phyloP scores from a whole-genome alignment of 1,284 basidiomycete genomes.

The Grifola frondosa region DNA sequence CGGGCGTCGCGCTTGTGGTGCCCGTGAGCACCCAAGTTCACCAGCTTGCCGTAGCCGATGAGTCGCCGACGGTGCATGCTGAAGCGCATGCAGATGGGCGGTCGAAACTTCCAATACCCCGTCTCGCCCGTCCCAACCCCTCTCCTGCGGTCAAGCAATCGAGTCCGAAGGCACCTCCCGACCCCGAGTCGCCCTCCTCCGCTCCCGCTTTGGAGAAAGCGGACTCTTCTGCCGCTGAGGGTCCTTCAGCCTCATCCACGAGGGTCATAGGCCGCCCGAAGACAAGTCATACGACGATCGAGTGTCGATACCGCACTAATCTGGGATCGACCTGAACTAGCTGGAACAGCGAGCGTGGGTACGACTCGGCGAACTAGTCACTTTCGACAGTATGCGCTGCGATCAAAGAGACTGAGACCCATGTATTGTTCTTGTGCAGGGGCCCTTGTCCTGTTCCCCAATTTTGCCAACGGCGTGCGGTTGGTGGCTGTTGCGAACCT shows the following conservation, averaged over 20 bases:
- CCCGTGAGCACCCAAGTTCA: slow-evolving; percentile 40
- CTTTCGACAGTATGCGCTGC: slow-evolving; percentile 44
- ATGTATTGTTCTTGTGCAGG: no score
- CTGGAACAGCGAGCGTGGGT: slow-evolving; percentile 54
- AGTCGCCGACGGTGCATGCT: no score
- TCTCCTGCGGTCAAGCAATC: slow-evolving; percentile 17
- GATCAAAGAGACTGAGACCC: no score
- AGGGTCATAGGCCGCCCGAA: slow-evolving; percentile 56
- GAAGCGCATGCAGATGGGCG: slow-evolving; percentile 28
- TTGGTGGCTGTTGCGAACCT: no score
- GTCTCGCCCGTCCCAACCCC: slow-evolving; percentile 24
- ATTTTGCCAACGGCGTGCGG: no score
- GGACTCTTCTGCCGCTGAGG: slow-evolving; percentile 22
- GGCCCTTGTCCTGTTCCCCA: no score
- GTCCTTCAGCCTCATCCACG: slow-evolving; percentile 19
- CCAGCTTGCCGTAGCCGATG: slow-evolving; percentile 29
- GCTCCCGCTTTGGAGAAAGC: slow-evolving; percentile 20
- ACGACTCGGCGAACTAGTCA: slow-evolving; percentile 49
- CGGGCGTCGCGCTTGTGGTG: slow-evolving; percentile 62
- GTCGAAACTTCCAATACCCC: slow-evolving; percentile 36
- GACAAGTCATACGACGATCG: slow-evolving; percentile 89
- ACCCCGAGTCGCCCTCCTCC: slow-evolving; percentile 34
- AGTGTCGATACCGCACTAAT: slow-evolving; percentile 87
- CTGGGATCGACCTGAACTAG: slow-evolving; percentile 49
- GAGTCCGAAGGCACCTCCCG: slow-evolving; percentile 16